Percentiles rank a stretch among this genome's conserved stretches.
phyloP scores from a whole-genome alignment of 176 grass and related monocot genomes.

The Lolium perenne region DNA sequence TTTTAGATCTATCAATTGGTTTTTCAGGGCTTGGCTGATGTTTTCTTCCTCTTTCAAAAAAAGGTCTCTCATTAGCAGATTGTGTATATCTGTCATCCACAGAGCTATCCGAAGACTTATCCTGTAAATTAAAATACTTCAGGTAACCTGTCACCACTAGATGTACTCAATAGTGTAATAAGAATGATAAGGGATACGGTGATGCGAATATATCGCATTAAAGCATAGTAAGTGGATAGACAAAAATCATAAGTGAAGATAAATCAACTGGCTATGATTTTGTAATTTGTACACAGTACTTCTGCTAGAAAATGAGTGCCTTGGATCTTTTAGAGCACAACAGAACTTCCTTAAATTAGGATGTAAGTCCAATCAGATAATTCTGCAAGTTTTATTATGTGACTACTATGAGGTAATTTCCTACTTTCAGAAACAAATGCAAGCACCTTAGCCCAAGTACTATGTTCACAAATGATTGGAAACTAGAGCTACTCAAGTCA shows the following conservation, averaged over 20 bases:
- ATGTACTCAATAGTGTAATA: slow-evolving; percentile 32
- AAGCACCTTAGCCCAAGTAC: neutral
- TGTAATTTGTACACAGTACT: neutral
- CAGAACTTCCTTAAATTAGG: neutral
- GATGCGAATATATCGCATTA: slow-evolving; percentile 3
- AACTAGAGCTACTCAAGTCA: neutral
- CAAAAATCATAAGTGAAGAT: neutral
- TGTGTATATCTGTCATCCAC: slow-evolving; percentile 62
- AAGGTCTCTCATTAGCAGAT: slow-evolving; percentile 54
- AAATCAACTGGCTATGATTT: slow-evolving; percentile 18
- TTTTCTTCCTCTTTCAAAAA: slow-evolving; percentile 59
- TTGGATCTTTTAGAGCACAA: neutral
- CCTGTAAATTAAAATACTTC: slow-evolving; percentile 85
- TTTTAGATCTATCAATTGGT: slow-evolving; percentile 60
- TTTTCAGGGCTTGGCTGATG: slow-evolving; percentile 66
- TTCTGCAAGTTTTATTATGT: neutral
- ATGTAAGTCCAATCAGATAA: slow-evolving; percentile 29
- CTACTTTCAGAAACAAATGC: neutral
- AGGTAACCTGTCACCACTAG: slow-evolving; percentile 50
- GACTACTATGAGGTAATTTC: neutral
- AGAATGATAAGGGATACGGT: slow-evolving; percentile 26
- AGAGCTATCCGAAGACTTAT: slow-evolving; percentile 57
- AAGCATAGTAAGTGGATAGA: slow-evolving; percentile 25
- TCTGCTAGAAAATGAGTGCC: neutral
- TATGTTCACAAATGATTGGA: slow-evolving; percentile 27